Base-by-base conservation (phyloP, 306 rosid species). In the Hippophae rhamnoides region DNA sequence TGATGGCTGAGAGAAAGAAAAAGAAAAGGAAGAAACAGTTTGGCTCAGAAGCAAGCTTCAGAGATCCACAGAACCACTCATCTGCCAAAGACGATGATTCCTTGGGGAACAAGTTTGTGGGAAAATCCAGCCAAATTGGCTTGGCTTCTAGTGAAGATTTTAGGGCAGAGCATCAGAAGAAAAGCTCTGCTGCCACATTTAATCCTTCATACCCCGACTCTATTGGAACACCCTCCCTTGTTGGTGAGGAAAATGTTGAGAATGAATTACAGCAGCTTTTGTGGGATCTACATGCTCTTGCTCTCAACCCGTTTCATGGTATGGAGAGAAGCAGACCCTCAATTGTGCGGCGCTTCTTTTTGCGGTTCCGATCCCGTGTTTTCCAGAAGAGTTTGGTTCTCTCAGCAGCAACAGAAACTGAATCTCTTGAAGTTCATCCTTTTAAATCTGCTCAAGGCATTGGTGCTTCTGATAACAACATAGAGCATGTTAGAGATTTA, bases 241-340 rank as follows among this genome's bases (percentile, higher is more conserved):
- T 64, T 73, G 64, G 68, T 56, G 26, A 42, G 14, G 83, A 54
- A 52, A 75, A 76, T 43, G 71, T 51, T 48, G 75, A 74, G 56
- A 57, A 68, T 18, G 86, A 79, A 54, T 55, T 88, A 60, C 87
- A 90, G 0, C 84, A 75, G 69, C 76, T 93, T 45, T 74, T 92
- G 62, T 58, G 68, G 46, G 93, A 92, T 72, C 74, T 92, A 78
- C 89, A 82, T 13, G 75, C 82, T 50, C 95, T 93, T 72, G 97
- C 99, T 50, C 79, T 89, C 63, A 79, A 93, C 79, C 99, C 94
- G 64, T 93, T 72, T 79, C 82, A 93, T 47, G 89, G 89, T 50
- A 12, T 40, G 54, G 82, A 82, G 66, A 81, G 76, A 68, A 72
- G 70, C 69, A 77, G 69, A 63, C 89, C 86, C 62, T 73, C 72